These are phyloP conservation scores for Penicillium verrucosum DNA, from an alignment of 2,329 filamentous ascomycete species.

Conservation along the genomic window DNA sequence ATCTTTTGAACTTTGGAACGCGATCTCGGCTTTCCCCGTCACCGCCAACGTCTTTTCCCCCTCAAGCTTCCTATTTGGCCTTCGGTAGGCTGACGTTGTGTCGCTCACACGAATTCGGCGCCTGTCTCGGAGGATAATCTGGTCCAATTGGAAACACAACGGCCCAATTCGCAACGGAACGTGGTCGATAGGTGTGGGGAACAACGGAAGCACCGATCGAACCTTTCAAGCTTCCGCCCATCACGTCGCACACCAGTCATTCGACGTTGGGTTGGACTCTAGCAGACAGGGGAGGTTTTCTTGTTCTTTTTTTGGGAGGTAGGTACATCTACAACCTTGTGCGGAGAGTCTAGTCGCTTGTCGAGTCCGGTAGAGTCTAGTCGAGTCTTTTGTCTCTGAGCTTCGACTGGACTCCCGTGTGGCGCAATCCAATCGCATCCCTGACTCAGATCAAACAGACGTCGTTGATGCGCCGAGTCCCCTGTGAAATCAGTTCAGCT, in stretches of 20 bases:
- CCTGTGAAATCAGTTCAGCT: background rate
- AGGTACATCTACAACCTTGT: slow-evolving; percentile 3
- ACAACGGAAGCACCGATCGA: slow-evolving; percentile 13
- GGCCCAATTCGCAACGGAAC: slow-evolving; percentile 19
- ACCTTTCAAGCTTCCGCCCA: slow-evolving; percentile 12
- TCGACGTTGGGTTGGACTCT: background rate
- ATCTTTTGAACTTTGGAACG: background rate
- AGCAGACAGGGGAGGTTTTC: slow-evolving; percentile 4
- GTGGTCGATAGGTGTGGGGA: slow-evolving; percentile 23
- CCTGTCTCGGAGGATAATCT: slow-evolving; percentile 17
- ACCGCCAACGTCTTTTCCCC: background rate
- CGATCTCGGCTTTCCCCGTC: background rate
- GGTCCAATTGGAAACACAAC: slow-evolving; percentile 24
- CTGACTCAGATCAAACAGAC: slow-evolving; percentile 20
- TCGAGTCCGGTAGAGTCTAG: background rate
- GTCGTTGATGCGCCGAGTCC: slow-evolving; percentile 4
- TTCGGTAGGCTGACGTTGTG: background rate
- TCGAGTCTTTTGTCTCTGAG: slow-evolving; percentile 13
- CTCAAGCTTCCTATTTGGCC: background rate
- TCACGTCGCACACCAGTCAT: slow-evolving; percentile 2
- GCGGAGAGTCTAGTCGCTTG: background rate
- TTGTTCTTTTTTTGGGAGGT: background rate
- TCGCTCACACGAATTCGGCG: slow-evolving; percentile 2
- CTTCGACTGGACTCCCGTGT: background rate
- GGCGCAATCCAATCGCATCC: slow-evolving; percentile 18